Evolutionary conservation across 805 yeast species (phyloP).

Genomic region (Wickerhamiella alocasiicola): DNA sequence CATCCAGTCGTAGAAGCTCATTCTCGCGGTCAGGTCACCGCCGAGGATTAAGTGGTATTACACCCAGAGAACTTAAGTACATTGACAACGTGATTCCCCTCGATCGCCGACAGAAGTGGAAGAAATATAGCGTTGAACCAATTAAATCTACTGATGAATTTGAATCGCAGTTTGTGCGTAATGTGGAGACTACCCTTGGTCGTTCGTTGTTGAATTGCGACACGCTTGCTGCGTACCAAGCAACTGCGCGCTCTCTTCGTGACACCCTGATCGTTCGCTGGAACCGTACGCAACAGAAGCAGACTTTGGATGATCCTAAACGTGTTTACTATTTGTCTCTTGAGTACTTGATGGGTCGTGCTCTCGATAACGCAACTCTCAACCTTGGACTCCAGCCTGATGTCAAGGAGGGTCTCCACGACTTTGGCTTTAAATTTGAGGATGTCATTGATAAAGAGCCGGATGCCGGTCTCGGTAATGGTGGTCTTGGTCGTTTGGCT

Average conservation of each 20-base stretch:
- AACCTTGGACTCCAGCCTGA: conserved; percentile 57
- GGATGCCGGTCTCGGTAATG: conserved; percentile 91
- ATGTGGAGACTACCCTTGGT: conserved; percentile 86
- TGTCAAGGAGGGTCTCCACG: conserved; percentile 44
- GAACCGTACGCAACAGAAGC: conserved; percentile 88
- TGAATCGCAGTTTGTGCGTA: conserved; percentile 58
- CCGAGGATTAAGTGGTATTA: conserved; percentile 79
- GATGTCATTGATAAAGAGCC: conserved; percentile 78
- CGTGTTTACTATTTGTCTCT: conserved; percentile 76
- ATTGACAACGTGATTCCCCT: conserved; percentile 74
- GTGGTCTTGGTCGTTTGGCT: conserved; percentile 89
- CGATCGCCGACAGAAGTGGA: conserved; percentile 67
- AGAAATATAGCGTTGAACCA: conserved; percentile 47
- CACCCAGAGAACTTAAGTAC: conserved; percentile 76
- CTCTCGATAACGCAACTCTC: conserved; percentile 85
- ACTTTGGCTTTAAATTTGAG: conserved; percentile 78
- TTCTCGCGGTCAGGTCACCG: conserved; percentile 16
- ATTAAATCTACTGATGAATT: conserved; percentile 42
- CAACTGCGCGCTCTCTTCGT: conserved; percentile 65
- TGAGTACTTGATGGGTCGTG: conserved; percentile 90
- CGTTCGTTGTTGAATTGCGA: conserved; percentile 87
- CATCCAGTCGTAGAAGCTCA: conserved; percentile 6
- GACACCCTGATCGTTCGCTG: conserved; percentile 74
- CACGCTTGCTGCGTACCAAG: conserved; percentile 83
- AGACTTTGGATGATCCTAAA: conserved; percentile 71